Evolutionary conservation across 2,329 filamentous ascomycete species (phyloP).

Genomic region (Epichloe gansuensis): DNA sequence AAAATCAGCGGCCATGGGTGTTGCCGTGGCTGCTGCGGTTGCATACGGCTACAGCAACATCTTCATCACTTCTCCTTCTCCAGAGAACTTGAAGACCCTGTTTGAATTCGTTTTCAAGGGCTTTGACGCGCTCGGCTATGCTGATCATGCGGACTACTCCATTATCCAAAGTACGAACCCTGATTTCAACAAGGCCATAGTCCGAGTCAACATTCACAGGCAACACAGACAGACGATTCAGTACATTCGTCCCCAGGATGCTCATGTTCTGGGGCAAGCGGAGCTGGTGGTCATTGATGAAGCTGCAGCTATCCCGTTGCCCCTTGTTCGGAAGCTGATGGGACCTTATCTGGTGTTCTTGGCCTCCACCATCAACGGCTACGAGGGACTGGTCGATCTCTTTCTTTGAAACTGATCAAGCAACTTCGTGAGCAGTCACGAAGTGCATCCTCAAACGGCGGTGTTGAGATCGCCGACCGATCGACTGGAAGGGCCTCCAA

Average conservation of each 20-base stretch:
- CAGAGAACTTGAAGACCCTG: constrained; percentile 95
- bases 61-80: constrained; percentile 95
- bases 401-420: constrained; percentile 93
- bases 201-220: constrained; percentile 88
- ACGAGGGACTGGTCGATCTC: constrained; percentile 92
- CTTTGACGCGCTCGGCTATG: constrained; percentile 86
- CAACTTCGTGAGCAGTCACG: constrained; percentile 89
- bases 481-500: constrained; percentile 64
- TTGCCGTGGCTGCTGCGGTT: constrained; percentile 86
- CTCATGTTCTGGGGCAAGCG: constrained; percentile 87
- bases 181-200: constrained; percentile 98
- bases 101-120: constrained; percentile 99
- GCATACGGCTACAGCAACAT: constrained; percentile 98
- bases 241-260: constrained; percentile 94
- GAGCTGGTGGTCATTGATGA: constrained; percentile 95
- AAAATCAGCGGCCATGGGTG: constrained; percentile 91
- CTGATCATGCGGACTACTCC: constrained; percentile 92
- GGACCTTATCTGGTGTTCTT: constrained; percentile 97
- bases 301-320: constrained; percentile 88
- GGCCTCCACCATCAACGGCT: constrained; percentile 98
- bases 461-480: constrained; percentile 62
- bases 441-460: constrained; percentile 40
- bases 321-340: constrained; percentile 85
- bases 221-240: constrained; percentile 96
- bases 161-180: constrained; percentile 98